These are phyloP conservation scores for Trichosporon faecale DNA, from an alignment of 1,284 basidiomycete species.

Conservation along the genomic window DNA sequence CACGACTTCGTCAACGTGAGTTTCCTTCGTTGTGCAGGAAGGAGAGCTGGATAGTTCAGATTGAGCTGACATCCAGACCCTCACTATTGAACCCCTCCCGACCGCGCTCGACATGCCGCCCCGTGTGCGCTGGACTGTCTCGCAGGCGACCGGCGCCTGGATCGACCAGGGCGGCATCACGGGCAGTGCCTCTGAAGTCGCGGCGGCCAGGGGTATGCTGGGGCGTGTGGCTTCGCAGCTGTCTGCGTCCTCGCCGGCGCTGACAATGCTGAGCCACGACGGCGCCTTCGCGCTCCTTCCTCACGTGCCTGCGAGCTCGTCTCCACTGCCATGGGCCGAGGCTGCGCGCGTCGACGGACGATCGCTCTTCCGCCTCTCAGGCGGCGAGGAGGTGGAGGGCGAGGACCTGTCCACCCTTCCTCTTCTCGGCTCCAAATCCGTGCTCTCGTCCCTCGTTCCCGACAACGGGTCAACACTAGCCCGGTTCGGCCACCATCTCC, in stretches of 20 bases:
- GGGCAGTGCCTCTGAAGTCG: neutral
- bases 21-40: neutral
- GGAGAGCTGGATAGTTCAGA: too few species aligned
- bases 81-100: neutral
- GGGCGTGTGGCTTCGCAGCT: neutral
- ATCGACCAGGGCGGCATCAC: neutral
- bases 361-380: conserved; percentile 19
- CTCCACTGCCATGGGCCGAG: conserved; percentile 19
- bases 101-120: neutral
- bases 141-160: neutral
- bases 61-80: neutral
- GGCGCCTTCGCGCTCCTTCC: conserved; percentile 13
- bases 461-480: neutral
- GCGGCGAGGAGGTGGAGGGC: neutral
- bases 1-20: conserved; percentile 7
- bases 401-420: conserved; percentile 5
- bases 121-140: neutral
- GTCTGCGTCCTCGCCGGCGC: neutral
- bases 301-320: conserved; percentile 12
- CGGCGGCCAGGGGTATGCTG: neutral
- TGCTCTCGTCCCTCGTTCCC: neutral
- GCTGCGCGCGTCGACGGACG: conserved; percentile 11
- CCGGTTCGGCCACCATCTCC: conserved; percentile 19
- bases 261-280: neutral
- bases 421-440: neutral